A percentile compares a stretch with the other conserved stretches of the same genome.
phyloP scores from a whole-genome alignment of 345 rosid species.

The Salix koriyanagi region DNA sequence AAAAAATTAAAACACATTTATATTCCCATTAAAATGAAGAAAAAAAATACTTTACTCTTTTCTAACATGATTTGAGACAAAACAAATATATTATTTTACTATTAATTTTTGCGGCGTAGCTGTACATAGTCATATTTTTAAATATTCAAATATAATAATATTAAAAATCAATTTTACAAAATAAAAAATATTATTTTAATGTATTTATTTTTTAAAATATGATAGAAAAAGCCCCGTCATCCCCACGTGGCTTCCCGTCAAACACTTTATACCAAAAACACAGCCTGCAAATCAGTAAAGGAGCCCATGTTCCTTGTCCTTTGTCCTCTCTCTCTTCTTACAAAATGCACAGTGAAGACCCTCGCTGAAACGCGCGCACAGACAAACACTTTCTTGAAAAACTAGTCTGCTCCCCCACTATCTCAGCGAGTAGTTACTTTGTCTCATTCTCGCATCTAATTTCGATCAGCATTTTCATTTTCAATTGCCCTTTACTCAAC shows the following conservation, averaged over 20 bases:
- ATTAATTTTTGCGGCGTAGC: no score
- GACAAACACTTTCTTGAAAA: neutral
- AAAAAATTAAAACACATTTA: no score
- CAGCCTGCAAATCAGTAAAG: slow-evolving; percentile 2
- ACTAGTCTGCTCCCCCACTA: neutral
- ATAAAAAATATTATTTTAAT: no score
- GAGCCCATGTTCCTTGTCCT: neutral
- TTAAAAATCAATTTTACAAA: no score
- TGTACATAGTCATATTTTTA: no score
- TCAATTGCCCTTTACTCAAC: neutral
- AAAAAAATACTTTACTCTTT: no score
- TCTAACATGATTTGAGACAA: no score
- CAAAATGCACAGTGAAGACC: neutral
- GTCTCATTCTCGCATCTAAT: slow-evolving; percentile 23
- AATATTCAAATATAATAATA: no score
- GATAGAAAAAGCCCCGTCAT: neutral
- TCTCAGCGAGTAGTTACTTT: slow-evolving; percentile 15
- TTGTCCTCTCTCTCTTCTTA: neutral
- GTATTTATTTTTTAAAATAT: no score
- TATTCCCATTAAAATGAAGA: no score
- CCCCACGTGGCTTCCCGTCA: neutral
- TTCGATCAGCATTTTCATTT: neutral
- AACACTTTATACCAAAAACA: neutral
- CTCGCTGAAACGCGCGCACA: neutral
- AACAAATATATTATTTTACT: no score